Percentiles rank a stretch among this genome's conserved stretches.
Evolutionary conservation across 2,329 filamentous ascomycete species (phyloP).

Genomic region (Xylariaceae sp.): DNA sequence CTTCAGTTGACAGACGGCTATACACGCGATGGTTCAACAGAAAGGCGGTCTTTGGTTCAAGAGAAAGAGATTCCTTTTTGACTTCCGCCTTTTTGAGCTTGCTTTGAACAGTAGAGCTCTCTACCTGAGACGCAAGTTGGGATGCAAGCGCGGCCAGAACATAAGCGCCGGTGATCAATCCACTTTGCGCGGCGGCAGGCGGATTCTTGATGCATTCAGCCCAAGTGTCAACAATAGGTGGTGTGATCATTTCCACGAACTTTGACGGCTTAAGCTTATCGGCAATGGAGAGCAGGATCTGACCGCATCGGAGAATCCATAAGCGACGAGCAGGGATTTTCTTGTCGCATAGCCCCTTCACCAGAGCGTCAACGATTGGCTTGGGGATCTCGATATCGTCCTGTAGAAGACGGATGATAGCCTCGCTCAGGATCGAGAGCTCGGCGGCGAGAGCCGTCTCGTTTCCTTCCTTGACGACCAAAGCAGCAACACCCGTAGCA

Average conservation of each 20-base stretch:
- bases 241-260: constrained; percentile 49
- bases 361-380: constrained; percentile 61
- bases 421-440: constrained; percentile 63
- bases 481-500: constrained; percentile 57
- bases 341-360: constrained; percentile 83
- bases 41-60: constrained; percentile 81
- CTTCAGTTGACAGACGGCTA: constrained; percentile 66
- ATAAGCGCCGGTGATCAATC: constrained; percentile 74
- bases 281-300: constrained; percentile 58
- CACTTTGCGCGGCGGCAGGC: constrained; percentile 71
- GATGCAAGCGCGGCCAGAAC: constrained; percentile 62
- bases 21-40: constrained; percentile 80
- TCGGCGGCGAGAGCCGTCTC: constrained; percentile 76
- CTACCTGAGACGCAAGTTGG: constrained; percentile 49
- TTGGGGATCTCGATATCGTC: constrained; percentile 59
- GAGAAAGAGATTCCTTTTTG: constrained; percentile 58
- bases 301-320: constrained; percentile 73
- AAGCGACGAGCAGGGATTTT: constrained; percentile 68
- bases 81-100: constrained; percentile 58
- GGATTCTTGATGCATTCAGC: constrained; percentile 76
- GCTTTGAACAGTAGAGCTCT: constrained; percentile 43
- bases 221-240: constrained; percentile 63
- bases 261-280: constrained; percentile 42
- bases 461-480: constrained; percentile 81
- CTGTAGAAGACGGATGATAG: constrained; percentile 58